Evolutionary conservation across 306 rosid species (phyloP), one percentile per base, ranked within the genome.

Genomic region (Quercus robur): DNA sequence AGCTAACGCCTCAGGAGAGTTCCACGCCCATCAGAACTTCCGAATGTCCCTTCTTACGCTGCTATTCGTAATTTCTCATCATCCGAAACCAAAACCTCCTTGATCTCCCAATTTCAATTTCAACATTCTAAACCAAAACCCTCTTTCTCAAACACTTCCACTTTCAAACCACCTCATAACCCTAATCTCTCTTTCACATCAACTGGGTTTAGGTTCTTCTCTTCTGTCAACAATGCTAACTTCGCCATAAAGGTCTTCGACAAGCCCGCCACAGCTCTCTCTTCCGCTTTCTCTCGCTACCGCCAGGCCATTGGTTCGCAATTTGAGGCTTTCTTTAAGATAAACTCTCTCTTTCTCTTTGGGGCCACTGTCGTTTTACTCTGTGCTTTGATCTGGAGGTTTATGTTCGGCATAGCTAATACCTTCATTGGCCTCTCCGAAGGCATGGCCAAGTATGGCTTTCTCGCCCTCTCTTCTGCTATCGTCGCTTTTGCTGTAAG

Each of bases 391-490:
- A 88, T 93, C 0, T 93, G 99, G 99, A 87, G 84, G 86, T 38
- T 89, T 74, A 91, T 95, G 87, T 91, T 89, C 76, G 98, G 96
- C 33, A 55, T 95, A 41, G 98, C 98, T 1, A 93, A 76, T 71
- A 82, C 93, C 72, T 91, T 95, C 71, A 75, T 95, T 79, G 87
- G 87, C 3, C 31, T 93, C 56, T 91, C 97, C 5, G 99, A 95
- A 83, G 96, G 99, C 75, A 80, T 95, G 93, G 99, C 99, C 56
- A 95, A 93, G 94, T 95, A 91, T 79, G 98, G 99, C 51, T 93
- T 95, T 79, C 93, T 93, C 33, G 97, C 98, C 73, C 89, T 95
- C 68, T 91, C 99, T n/a, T 80, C 97, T 62, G 96, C 99, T 73
- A 90, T 93, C 78, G 97, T 93, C 73, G 88, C 91, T 81, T 92